Evolutionary conservation across 2,329 filamentous ascomycete species (phyloP).

Genomic region (Coniochaeta prunicola): DNA sequence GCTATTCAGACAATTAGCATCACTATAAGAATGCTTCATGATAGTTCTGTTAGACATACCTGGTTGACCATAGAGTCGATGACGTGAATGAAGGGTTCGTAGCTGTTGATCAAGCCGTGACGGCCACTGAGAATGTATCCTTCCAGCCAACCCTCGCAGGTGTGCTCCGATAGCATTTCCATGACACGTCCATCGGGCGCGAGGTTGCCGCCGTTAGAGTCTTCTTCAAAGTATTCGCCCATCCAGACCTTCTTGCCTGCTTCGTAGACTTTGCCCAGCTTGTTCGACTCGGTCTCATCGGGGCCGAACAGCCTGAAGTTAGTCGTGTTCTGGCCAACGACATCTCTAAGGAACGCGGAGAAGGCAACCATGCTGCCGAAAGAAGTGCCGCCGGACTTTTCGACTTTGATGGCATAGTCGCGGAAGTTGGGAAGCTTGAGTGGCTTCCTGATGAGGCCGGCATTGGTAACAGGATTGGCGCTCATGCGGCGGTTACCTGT

Average conservation of each 20-base stretch:
- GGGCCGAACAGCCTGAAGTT: slow-evolving; percentile 73
- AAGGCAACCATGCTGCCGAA: slow-evolving; percentile 64
- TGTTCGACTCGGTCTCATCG: slow-evolving; percentile 78
- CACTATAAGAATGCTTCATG: background rate
- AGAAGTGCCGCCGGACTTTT: slow-evolving; percentile 49
- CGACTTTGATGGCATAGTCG: slow-evolving; percentile 56
- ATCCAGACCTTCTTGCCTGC: slow-evolving; percentile 76
- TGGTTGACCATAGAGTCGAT: slow-evolving; percentile 84
- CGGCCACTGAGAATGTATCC: slow-evolving; percentile 70
- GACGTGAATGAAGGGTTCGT: slow-evolving; percentile 77
- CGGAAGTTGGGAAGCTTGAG: slow-evolving; percentile 64
- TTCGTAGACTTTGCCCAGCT: slow-evolving; percentile 64
- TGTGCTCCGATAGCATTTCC: slow-evolving; percentile 81
- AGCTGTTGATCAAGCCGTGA: slow-evolving; percentile 71
- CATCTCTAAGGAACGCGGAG: slow-evolving; percentile 58
- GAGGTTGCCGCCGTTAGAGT: slow-evolving; percentile 67
- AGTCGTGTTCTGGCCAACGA: slow-evolving; percentile 55
- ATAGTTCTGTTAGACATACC: slow-evolving; percentile 21
- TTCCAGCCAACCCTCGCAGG: slow-evolving; percentile 73
- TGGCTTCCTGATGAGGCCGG: slow-evolving; percentile 59
- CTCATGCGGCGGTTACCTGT: slow-evolving; percentile 64
- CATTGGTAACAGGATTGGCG: slow-evolving; percentile 69
- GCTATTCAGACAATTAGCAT: slow-evolving; percentile 26
- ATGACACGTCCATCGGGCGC: slow-evolving; percentile 64
- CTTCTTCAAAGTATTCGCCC: slow-evolving; percentile 71